Conservation (phyloP, 352 stramenopile species). For the Globisporangium cystogenes region DNA sequence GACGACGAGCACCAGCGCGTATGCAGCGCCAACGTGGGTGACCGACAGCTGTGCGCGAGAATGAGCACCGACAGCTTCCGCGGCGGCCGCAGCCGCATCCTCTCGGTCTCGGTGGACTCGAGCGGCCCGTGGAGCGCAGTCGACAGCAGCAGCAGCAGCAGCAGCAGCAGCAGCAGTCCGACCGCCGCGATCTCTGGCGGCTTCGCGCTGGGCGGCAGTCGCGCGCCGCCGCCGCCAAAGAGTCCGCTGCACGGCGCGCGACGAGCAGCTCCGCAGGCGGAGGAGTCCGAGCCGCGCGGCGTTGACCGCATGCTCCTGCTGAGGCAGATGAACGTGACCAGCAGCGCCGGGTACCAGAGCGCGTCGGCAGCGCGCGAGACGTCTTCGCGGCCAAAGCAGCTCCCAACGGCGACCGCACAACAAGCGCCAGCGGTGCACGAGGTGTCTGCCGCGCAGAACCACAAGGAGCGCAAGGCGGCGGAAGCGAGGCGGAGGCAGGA, state of each 20-base stretch:
- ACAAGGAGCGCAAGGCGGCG: constrained; percentile 42
- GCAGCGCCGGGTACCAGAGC: constrained; percentile 6
- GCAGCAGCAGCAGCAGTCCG: background rate
- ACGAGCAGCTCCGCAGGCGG: background rate
- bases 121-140: constrained; percentile 5
- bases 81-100: constrained; percentile 22
- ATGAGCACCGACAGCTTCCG: background rate
- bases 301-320: constrained; percentile 48
- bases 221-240: constrained; percentile 36
- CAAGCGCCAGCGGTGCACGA: constrained; percentile 10
- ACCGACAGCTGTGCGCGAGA: too few relatives aligned
- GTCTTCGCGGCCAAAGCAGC: background rate
- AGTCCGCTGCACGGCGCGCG: constrained; percentile 29
- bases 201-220: constrained; percentile 9
- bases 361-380: background rate
- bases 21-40: too few relatives aligned
- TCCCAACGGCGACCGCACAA: background rate
- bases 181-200: background rate
- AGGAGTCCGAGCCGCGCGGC: constrained; percentile 6
- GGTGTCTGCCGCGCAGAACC: constrained; percentile 59
- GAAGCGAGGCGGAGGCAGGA: constrained; percentile 48
- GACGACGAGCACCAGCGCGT: too few relatives aligned
- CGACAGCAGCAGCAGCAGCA: background rate
- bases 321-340: constrained; percentile 45
- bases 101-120: constrained; percentile 36